These are phyloP conservation scores for Phytophthora podocarpi DNA, from an alignment of 352 stramenopile genomes.

Conservation along the genomic window DNA sequence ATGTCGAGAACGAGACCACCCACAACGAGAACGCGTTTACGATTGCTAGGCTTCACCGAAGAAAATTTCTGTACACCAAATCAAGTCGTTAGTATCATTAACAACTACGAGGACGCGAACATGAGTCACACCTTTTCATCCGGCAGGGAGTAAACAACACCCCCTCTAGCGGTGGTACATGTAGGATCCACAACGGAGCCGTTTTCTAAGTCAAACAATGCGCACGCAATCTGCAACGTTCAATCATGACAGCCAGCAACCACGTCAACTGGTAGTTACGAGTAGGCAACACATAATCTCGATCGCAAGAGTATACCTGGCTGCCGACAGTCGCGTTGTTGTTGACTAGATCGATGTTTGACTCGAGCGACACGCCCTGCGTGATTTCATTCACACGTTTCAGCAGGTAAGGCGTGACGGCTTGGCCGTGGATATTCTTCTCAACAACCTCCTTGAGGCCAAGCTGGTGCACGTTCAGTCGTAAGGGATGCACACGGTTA, in stretches of 20 bases:
- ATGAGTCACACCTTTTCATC: conserved; percentile 45
- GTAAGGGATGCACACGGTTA: background rate
- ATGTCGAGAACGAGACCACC: conserved; percentile 89
- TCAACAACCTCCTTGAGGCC: conserved; percentile 86
- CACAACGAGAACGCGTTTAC: conserved; percentile 77
- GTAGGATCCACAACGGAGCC: conserved; percentile 16
- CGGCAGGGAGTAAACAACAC: conserved; percentile 48
- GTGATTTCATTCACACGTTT: conserved; percentile 95
- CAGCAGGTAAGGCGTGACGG: conserved; percentile 92
- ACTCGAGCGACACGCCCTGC: conserved; percentile 88
- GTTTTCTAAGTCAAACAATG: conserved; percentile 67
- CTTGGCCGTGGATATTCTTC: conserved; percentile 92
- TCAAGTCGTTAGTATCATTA: conserved; percentile 2
- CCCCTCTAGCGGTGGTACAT: background rate
- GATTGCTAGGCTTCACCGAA: background rate
- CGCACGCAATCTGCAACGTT: conserved; percentile 55
- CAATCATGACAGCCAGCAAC: background rate
- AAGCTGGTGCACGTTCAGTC: conserved; percentile 32
- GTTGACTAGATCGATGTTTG: conserved; percentile 97
- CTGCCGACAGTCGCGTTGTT: conserved; percentile 96
- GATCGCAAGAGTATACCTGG: conserved; percentile 63
- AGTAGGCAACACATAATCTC: background rate
- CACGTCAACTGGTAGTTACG: background rate
- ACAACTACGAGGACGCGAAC: background rate
- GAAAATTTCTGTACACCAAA: conserved; percentile 9